phyloP scores from a whole-genome alignment of 306 rosid species.

The Nissolia schottii region DNA sequence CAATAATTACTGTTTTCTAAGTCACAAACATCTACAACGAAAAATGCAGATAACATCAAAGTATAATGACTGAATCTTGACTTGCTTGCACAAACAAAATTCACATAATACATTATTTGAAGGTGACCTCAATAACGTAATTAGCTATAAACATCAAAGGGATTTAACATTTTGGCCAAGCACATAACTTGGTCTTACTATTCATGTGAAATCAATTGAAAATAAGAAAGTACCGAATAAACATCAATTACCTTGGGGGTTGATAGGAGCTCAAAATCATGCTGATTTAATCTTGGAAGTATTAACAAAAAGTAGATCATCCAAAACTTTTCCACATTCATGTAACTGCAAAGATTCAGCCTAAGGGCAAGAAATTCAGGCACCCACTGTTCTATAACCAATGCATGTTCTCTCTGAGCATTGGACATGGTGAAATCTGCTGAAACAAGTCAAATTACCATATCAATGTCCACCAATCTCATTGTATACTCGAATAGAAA shows the following conservation, averaged over 20 bases:
- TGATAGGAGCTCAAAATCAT: constrained; percentile 61
- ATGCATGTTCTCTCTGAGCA: constrained; percentile 67
- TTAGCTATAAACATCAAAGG: not conserved
- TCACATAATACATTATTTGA: not conserved
- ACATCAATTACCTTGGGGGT: constrained; percentile 61
- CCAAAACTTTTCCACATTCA: constrained; percentile 81
- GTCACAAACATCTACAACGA: not conserved
- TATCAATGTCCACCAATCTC: constrained; percentile 5
- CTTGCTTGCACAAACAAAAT: not conserved
- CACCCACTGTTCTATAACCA: constrained; percentile 56
- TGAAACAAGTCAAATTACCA: constrained; percentile 24
- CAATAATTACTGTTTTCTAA: not conserved
- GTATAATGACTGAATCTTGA: not conserved
- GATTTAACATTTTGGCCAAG: not conserved
- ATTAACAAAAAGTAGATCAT: constrained; percentile 75
- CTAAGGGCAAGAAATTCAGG: constrained; percentile 63
- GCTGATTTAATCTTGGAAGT: constrained; percentile 64
- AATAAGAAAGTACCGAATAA: constrained; percentile 9
- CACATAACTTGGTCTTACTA: not conserved
- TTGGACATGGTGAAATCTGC: constrained; percentile 76
- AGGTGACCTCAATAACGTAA: not conserved
- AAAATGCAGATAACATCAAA: not conserved
- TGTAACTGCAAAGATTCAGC: constrained; percentile 51
- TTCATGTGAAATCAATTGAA: constrained; percentile 8
- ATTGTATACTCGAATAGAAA: not conserved